phyloP scores from a whole-genome alignment of 345 rosid genomes.

The Acer yangbiense region DNA sequence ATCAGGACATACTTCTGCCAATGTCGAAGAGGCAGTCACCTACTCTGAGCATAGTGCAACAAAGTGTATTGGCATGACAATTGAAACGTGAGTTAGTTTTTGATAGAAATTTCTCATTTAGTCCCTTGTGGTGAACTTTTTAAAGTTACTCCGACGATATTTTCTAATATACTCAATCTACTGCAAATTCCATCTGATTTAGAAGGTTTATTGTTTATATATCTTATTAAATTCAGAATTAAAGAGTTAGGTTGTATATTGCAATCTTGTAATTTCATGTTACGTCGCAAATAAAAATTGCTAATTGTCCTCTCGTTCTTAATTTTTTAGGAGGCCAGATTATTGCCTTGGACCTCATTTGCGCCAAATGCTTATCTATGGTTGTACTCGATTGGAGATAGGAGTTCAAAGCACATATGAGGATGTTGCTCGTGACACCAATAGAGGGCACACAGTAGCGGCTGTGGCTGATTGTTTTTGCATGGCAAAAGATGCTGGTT shows the following conservation, averaged over 20 bases:
- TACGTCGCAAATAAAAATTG: neutral
- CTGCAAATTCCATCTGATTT: neutral
- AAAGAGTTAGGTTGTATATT: constrained; percentile 8
- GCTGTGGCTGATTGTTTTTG: constrained; percentile 99
- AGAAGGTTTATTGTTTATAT: neutral
- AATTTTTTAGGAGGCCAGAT: constrained; percentile 84
- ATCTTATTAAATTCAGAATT: neutral
- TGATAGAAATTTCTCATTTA: neutral
- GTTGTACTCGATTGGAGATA: constrained; percentile 95
- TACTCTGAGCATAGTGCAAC: constrained; percentile 92
- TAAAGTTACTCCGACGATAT: neutral
- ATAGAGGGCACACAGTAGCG: constrained; percentile 97
- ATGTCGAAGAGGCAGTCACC: constrained; percentile 95
- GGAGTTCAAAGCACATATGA: constrained; percentile 99
- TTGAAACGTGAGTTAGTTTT: constrained; percentile 80
- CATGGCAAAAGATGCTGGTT: constrained; percentile 98
- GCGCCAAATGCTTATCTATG: constrained; percentile 95
- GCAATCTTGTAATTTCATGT: neutral
- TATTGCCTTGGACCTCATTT: constrained; percentile 98
- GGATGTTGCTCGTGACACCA: constrained; percentile 97
- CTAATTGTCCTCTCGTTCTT: constrained; percentile 20
- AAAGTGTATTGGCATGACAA: constrained; percentile 99
- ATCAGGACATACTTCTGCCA: constrained; percentile 94
- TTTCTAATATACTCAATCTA: neutral
- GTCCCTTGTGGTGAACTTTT: neutral